These are phyloP conservation scores for Candida multigemmis DNA, from an alignment of 805 yeast species.

Conservation along the genomic window DNA sequence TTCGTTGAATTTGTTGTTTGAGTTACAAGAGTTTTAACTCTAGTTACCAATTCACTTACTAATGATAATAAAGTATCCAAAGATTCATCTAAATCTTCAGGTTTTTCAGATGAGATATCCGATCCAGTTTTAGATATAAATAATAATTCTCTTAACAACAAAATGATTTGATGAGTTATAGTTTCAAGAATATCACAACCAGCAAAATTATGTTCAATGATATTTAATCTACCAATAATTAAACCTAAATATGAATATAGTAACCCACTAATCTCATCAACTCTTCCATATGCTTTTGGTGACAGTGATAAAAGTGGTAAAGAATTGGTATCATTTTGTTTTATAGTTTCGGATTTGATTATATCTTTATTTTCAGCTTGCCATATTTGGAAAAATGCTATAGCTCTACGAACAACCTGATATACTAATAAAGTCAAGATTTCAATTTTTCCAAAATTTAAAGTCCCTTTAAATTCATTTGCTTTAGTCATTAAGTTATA, in stretches of 20 bases:
- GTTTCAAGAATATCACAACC: conserved; percentile 65
- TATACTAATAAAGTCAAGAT: conserved; percentile 54
- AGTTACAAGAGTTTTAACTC: conserved; percentile 55
- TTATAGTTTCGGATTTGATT: conserved; percentile 26
- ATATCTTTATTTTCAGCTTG: conserved; percentile 48
- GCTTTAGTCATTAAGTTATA: conserved; percentile 70
- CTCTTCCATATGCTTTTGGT: conserved; percentile 55
- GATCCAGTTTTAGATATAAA: conserved; percentile 48
- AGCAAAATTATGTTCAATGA: conserved; percentile 62
- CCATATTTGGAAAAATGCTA: conserved; percentile 65
- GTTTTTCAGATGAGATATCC: conserved; percentile 27
- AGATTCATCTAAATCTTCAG: conserved; percentile 35
- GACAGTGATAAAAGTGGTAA: conserved; percentile 41
- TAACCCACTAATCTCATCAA: conserved; percentile 55
- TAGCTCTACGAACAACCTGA: conserved; percentile 59
- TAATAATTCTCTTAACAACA: conserved; percentile 53
- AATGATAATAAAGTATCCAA: conserved; percentile 51
- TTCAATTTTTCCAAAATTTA: conserved; percentile 48
- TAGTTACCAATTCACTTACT: conserved; percentile 56
- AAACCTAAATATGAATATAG: conserved; percentile 54
- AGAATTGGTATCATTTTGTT: conserved; percentile 25
- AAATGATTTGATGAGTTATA: conserved; percentile 59
- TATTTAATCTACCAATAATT: conserved; percentile 67
- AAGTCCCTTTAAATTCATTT: conserved; percentile 61
- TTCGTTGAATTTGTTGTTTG: conserved; percentile 37